Evolutionary conservation across 2,329 filamentous ascomycete species (phyloP).

Genomic region (Fusarium sororula): DNA sequence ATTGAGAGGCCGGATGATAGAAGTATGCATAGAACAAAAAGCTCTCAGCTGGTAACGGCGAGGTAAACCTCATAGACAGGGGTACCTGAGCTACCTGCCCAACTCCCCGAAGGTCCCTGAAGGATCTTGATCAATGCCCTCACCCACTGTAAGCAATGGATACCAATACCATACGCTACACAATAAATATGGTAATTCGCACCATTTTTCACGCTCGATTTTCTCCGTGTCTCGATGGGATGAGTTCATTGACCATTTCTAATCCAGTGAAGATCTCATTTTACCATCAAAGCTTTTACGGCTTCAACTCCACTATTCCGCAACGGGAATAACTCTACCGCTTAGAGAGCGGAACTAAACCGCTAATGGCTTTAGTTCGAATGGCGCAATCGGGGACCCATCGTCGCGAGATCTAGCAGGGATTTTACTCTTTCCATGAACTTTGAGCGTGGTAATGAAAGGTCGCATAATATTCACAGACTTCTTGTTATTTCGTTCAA

Average conservation of each 20-base stretch:
- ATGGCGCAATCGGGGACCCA: conserved; percentile 40
- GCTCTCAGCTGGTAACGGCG: not conserved
- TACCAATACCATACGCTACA: not conserved
- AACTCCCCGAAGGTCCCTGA: conserved; percentile 30
- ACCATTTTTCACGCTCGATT: not conserved
- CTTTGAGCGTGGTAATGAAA: not conserved
- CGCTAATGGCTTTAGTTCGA: conserved; percentile 7
- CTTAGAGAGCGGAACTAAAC: not conserved
- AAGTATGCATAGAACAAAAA: conserved; percentile 20
- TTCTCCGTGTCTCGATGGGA: not conserved
- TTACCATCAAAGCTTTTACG: conserved; percentile 4
- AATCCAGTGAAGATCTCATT: conserved; percentile 25
- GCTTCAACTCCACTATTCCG: conserved; percentile 11
- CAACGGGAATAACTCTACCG: conserved; percentile 17
- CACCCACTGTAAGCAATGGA: not conserved
- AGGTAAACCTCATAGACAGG: not conserved
- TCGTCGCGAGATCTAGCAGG: conserved; percentile 34
- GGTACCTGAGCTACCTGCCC: not conserved
- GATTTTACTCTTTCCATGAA: conserved; percentile 4
- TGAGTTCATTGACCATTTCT: conserved; percentile 12
- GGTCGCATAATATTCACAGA: not conserved
- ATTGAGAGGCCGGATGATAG: not conserved
- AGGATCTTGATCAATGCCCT: not conserved
- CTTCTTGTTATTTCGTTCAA: not conserved
- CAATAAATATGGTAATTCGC: not conserved